Evolutionary conservation across 345 rosid species (phyloP).

Genomic region (Microthlaspi erraticum): DNA sequence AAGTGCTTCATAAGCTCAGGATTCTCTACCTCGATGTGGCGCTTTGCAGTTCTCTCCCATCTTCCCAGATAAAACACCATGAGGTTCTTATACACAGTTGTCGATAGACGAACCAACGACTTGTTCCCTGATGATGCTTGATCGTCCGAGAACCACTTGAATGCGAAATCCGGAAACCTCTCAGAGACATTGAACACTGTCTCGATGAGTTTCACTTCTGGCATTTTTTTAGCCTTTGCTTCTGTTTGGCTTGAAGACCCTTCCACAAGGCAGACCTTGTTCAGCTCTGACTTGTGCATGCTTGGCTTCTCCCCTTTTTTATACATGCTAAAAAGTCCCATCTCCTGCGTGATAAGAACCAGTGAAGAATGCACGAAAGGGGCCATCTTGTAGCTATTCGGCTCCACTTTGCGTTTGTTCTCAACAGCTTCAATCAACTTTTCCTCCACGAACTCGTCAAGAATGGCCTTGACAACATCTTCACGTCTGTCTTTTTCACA

Average conservation of each 20-base stretch:
- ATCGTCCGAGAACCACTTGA: conserved; percentile 49
- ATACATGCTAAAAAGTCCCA: conserved; percentile 39
- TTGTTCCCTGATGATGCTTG: neutral
- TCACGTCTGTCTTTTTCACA: too few relatives aligned
- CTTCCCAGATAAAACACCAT: conserved; percentile 54
- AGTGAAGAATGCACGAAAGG: conserved; percentile 52
- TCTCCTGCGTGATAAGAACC: conserved; percentile 39
- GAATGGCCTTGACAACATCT: conserved; percentile 31
- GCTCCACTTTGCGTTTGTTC: conserved; percentile 36
- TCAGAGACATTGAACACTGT: conserved; percentile 60
- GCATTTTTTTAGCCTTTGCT: conserved; percentile 33
- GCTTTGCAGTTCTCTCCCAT: conserved; percentile 49
- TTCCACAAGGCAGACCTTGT: conserved; percentile 55
- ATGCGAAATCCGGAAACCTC: conserved; percentile 48
- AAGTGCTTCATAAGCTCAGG: conserved; percentile 39
- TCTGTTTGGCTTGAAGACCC: conserved; percentile 18
- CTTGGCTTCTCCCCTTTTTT: conserved; percentile 35
- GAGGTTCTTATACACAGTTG: conserved; percentile 5
- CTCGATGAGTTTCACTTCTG: neutral
- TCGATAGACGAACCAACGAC: neutral
- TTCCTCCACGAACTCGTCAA: conserved; percentile 23
- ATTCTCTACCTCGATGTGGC: conserved; percentile 54
- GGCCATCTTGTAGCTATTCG: conserved; percentile 50
- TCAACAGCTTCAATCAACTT: conserved; percentile 48
- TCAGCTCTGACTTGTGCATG: neutral